Conservation (phyloP, 2,329 filamentous ascomycete genomes). For the Hypomyces rosellus region DNA sequence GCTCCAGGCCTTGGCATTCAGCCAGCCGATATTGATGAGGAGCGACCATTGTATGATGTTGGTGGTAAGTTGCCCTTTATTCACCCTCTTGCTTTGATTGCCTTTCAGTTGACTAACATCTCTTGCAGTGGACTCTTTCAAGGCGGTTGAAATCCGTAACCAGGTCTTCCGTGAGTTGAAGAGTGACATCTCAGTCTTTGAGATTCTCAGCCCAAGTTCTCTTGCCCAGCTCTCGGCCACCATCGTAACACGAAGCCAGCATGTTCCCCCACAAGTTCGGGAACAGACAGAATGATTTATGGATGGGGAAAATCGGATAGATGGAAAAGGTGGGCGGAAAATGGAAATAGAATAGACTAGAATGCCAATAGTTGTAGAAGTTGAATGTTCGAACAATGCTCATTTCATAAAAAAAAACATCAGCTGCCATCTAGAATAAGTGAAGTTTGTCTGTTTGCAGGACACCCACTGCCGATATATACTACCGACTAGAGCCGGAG, state of each 20-base stretch:
- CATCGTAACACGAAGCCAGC: not conserved
- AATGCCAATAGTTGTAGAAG: no score
- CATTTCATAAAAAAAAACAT: no score
- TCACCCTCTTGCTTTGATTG: not conserved
- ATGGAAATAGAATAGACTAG: no score
- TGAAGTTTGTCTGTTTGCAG: no score
- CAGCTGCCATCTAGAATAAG: no score
- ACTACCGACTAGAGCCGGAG: no score
- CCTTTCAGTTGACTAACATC: not conserved
- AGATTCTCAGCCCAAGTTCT: conserved; percentile 2
- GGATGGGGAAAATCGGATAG: no score
- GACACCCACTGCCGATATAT: no score
- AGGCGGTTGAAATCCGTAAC: conserved; percentile 5
- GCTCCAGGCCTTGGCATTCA: not conserved
- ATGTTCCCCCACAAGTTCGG: not conserved
- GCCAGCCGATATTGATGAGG: not conserved
- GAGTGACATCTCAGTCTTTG: not conserved
- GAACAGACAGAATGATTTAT: not conserved
- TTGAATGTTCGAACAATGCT: no score
- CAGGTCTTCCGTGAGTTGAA: not conserved
- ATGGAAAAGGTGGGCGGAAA: no score
- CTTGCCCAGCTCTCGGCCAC: not conserved
- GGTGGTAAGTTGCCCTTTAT: not conserved
- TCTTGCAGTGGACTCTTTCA: conserved; percentile 1
- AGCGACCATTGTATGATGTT: not conserved